These are phyloP conservation scores for Stephanodiscus minutulus DNA, from an alignment of 108 stramenopile genomes.

Conservation along the genomic window DNA sequence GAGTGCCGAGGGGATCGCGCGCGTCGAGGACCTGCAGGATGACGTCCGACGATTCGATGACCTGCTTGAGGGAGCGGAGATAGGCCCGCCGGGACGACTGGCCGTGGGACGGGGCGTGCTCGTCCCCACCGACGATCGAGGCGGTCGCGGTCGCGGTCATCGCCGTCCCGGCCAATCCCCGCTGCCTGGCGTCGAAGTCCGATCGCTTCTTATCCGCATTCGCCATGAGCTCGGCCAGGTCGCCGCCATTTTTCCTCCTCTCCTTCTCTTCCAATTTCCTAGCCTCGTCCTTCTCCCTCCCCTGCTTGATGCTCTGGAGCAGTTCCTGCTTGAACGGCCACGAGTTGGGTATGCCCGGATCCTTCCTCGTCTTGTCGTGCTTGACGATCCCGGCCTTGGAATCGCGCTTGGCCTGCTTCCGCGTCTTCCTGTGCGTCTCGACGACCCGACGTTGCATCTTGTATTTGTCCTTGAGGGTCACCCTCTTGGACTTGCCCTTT, in stretches of 20 bases:
- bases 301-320: constrained; percentile 77
- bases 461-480: constrained; percentile 98
- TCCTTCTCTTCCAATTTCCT: constrained; percentile 74
- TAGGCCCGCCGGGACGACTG: constrained; percentile 69
- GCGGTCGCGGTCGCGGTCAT: not conserved
- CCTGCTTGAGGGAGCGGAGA: constrained; percentile 92
- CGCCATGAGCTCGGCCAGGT: constrained; percentile 38
- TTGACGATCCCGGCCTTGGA: constrained; percentile 62
- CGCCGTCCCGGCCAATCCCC: not conserved
- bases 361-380: constrained; percentile 83
- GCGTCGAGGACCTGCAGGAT: constrained; percentile 98
- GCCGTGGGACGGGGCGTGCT: constrained; percentile 44
- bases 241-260: constrained; percentile 30
- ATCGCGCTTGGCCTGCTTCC: constrained; percentile 90
- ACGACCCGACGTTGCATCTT: constrained; percentile 90
- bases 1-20: constrained; percentile 94
- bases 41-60: constrained; percentile 95
- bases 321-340: constrained; percentile 99
- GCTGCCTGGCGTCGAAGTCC: constrained; percentile 46
- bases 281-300: constrained; percentile 81
- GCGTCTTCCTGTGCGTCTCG: constrained; percentile 93
- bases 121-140: not conserved
- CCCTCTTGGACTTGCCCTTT: constrained; percentile 96
- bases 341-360: constrained; percentile 98
- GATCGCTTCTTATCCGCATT: constrained; percentile 53